These are phyloP conservation scores for Marasmius tenuissimus DNA, from an alignment of 1,284 basidiomycete species.

Conservation along the genomic window DNA sequence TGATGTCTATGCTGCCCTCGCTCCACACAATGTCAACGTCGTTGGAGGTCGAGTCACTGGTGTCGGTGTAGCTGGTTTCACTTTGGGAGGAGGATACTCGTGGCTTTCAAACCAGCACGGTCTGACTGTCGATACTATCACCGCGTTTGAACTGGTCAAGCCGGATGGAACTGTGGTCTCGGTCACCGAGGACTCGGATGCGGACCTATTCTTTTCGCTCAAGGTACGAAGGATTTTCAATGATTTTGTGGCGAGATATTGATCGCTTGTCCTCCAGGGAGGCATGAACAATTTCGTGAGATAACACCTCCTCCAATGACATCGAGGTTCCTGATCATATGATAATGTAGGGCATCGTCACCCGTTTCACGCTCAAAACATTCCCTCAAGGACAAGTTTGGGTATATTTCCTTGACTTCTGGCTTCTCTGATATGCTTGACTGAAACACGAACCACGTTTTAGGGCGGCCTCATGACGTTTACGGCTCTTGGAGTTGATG, in stretches of 20 bases:
- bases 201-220: constrained; percentile 39
- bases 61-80: constrained; percentile 57
- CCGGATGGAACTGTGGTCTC: constrained; percentile 34
- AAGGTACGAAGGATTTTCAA: constrained; percentile 20
- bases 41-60: constrained; percentile 53
- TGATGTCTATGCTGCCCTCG: constrained; percentile 51
- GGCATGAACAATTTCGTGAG: constrained; percentile 42
- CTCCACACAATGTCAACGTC: constrained; percentile 44
- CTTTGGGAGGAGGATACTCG: constrained; percentile 50
- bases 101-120: constrained; percentile 38
- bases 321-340: not conserved
- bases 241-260: no score
- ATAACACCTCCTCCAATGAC: not conserved
- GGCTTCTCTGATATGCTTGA: not conserved
- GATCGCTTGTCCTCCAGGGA: constrained; percentile 1
- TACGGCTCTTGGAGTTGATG: constrained; percentile 32
- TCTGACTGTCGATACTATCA: constrained; percentile 39
- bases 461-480: constrained; percentile 58
- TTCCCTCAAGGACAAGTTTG: constrained; percentile 48
- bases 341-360: constrained; percentile 50
- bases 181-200: constrained; percentile 28
- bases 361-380: constrained; percentile 43
- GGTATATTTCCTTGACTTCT: constrained; percentile 28
- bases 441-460: not conserved
- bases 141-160: constrained; percentile 34